These are phyloP conservation scores for Ceratocystis diversiconidia DNA, from an alignment of 2,329 filamentous ascomycete genomes.

Conservation along the genomic window DNA sequence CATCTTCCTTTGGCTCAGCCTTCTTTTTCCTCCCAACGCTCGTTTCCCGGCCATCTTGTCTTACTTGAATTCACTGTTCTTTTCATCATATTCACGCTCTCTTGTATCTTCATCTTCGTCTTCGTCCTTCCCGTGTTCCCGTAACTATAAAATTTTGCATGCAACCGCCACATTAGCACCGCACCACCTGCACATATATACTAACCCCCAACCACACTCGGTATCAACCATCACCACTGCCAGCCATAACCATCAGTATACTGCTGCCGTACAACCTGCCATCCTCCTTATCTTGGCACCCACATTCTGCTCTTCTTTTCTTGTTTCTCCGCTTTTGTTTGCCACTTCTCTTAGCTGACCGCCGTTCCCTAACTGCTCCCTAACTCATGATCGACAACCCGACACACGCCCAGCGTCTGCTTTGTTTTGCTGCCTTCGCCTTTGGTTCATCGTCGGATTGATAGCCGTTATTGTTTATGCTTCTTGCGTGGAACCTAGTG, in stretches of 20 bases:
- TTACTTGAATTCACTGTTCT: too few relatives aligned
- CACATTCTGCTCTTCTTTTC: not conserved
- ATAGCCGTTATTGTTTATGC: not conserved
- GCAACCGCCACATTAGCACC: not conserved
- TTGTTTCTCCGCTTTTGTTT: not conserved
- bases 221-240: not conserved
- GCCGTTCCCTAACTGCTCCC: not conserved
- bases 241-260: not conserved
- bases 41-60: too few relatives aligned
- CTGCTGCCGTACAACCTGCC: not conserved
- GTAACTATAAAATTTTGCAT: not conserved
- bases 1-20: too few relatives aligned
- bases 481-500: not conserved
- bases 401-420: conserved; percentile 10
- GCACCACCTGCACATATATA: not conserved
- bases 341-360: not conserved
- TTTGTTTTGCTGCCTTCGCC: conserved; percentile 5
- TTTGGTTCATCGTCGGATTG: not conserved
- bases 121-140: not conserved
- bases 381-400: conserved; percentile 12
- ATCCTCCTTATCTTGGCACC: not conserved
- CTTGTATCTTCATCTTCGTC: too few relatives aligned
- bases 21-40: too few relatives aligned
- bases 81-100: too few relatives aligned
- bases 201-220: not conserved